Evolutionary conservation across 2,329 filamentous ascomycete genomes (phyloP), one percentile per base, ranked within the genome.

Genomic region (Fusarium incarnatum): DNA sequence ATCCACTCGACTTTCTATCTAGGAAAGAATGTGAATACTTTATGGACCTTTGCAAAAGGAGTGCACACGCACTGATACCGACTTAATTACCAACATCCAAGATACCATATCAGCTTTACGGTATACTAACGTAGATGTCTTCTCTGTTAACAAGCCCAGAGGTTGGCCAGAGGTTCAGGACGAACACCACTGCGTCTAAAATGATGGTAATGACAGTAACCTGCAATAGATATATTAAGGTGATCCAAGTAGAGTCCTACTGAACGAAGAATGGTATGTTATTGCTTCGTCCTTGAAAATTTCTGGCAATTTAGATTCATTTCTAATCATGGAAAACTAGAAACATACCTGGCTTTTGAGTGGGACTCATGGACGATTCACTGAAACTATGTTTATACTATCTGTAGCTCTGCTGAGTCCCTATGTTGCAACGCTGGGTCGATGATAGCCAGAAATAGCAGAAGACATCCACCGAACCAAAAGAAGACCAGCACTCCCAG

Each of bases 101-200:
- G 16, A 37, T 6, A 11, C 5, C 5, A 11, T 16, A 37, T 37
- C 18, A 6, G 0, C 9, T 11, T 37, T 37, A 16, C 32, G 5
- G 9, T 1, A 37, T 18, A 1, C 2, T 18, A n/a, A 18, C 16
- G 32, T 4, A n/a, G 9, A 37, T n/a, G 16, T 37, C 16, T 2
- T 37, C 16, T n/a, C 2, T 37, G 0, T 10, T 37, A 37, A 18
- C 5, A 1, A n/a, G 18, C 16, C 1, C 9, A 5, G 32, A 1
- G 32, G 2, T 37, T 11, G 6, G 16, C 9, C 16, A 37, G 16
- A 37, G 18, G 32, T 37, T 11, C 3, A 10, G 18, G 16, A 6
- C 32, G 3, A 11, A 37, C 8, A n/a, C 32, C 9, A 37, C 32
- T 11, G 16, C 9, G 16, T 6, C 32, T 37, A 3, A 37, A 18